Evolutionary conservation across 2,329 filamentous ascomycete species (phyloP).

Genomic region (Ophioceras dolichostomum): DNA sequence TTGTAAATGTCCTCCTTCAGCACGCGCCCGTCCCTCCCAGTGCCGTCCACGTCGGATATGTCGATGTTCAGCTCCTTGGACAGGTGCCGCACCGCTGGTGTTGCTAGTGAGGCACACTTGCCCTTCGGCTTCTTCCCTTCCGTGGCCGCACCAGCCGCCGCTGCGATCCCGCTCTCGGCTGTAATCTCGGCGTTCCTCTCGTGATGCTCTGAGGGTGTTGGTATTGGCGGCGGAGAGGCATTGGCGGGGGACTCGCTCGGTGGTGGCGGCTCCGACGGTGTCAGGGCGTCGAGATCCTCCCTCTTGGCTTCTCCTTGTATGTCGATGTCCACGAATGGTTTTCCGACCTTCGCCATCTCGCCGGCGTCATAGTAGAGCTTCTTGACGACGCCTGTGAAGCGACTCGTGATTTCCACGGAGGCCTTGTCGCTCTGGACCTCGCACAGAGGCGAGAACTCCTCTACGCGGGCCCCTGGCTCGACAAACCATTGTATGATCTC

Average conservation of each 20-base stretch:
- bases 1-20: conserved; percentile 82
- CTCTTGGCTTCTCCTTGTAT: conserved; percentile 60
- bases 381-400: conserved; percentile 91
- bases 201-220: no score
- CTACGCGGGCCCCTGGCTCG: conserved; percentile 84
- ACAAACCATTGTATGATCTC: conserved; percentile 99
- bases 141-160: not conserved
- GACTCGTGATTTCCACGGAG: conserved; percentile 79
- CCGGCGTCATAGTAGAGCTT: conserved; percentile 92
- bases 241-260: no score
- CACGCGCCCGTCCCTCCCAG: conserved; percentile 82
- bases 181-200: no score
- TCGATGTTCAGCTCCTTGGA: conserved; percentile 68
- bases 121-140: conserved; percentile 26
- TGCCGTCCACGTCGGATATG: conserved; percentile 68
- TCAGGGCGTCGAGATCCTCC: conserved; percentile 37
- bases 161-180: not conserved
- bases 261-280: conserved; percentile 7
- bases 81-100: conserved; percentile 82
- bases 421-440: conserved; percentile 99
- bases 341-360: conserved; percentile 91
- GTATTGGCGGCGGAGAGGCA: no score
- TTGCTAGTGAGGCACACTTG: conserved; percentile 66
- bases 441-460: conserved; percentile 96
- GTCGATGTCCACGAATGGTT: conserved; percentile 90